Conservation (phyloP, 1,139 yeast species). For the Protomyces inundatus region DNA sequence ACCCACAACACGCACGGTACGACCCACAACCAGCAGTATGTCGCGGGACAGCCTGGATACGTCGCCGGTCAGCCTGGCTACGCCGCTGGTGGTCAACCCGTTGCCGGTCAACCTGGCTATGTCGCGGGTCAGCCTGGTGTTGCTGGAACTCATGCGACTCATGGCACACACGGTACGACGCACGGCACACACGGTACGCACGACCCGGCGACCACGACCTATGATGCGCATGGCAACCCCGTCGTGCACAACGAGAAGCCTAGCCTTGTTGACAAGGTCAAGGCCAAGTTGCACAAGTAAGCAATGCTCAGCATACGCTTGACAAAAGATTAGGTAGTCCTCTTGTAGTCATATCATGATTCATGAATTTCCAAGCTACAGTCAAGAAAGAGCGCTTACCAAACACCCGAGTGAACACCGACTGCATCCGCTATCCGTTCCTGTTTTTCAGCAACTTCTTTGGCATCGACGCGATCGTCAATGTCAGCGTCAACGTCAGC, state of each 20-base stretch:
- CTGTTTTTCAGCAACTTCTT: not conserved
- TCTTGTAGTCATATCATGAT: not conserved
- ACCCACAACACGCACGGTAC: not conserved
- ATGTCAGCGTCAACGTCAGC: not conserved
- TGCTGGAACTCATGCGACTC: not conserved
- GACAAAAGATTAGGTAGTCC: not conserved
- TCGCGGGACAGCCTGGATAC: not conserved
- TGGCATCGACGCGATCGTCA: not conserved
- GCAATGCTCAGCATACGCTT: not conserved
- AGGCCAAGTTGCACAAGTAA: constrained; percentile 5
- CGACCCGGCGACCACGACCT: not conserved
- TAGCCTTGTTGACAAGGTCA: constrained; percentile 18
- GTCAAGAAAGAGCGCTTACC: not conserved
- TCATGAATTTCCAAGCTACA: not conserved
- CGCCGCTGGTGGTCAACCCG: not conserved
- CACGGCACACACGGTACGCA: constrained; percentile 4
- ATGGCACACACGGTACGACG: constrained; percentile 7
- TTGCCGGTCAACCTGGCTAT: not conserved
- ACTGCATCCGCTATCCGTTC: constrained; percentile 12
- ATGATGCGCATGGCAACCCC: constrained; percentile 4
- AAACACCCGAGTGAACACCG: constrained; percentile 19
- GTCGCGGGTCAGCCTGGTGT: not conserved
- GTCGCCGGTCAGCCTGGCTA: not conserved
- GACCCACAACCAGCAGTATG: not conserved
- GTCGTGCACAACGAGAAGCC: constrained; percentile 15